These are phyloP conservation scores for Cladobotryum mycophilum DNA, from an alignment of 2,329 filamentous ascomycete species.

Conservation along the genomic window DNA sequence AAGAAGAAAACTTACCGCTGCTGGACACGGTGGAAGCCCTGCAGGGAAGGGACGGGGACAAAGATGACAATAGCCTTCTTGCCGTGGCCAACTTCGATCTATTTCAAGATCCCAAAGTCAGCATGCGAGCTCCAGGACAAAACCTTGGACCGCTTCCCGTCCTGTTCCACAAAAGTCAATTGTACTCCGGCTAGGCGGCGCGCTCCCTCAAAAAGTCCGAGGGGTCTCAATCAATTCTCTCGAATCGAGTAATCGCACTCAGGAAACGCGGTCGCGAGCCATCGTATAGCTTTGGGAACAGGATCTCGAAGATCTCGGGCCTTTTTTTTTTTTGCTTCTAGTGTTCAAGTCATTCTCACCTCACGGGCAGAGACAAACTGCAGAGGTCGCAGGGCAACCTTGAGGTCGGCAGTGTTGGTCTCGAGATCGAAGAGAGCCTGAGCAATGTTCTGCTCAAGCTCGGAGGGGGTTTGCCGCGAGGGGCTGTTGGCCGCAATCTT, in stretches of 20 bases:
- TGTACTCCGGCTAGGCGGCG: conserved; percentile 29
- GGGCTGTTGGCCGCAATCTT: conserved; percentile 98
- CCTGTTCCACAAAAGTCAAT: conserved; percentile 55
- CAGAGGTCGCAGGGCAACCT: conserved; percentile 90
- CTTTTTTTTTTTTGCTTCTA: conserved; percentile 10
- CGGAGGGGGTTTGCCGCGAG: conserved; percentile 89
- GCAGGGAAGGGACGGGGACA: conserved; percentile 98
- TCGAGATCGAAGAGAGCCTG: conserved; percentile 98
- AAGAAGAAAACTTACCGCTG: conserved; percentile 70
- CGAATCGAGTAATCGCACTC: conserved; percentile 19
- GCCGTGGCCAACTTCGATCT: conserved; percentile 99
- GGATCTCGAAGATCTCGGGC: conserved; percentile 29
- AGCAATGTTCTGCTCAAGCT: conserved; percentile 96
- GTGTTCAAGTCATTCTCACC: conserved; percentile 61
- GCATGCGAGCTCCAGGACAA: conserved; percentile 69
- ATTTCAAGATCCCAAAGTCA: conserved; percentile 59
- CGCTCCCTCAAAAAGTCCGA: conserved; percentile 19
- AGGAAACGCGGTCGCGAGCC: conserved; percentile 21
- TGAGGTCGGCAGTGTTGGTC: conserved; percentile 98
- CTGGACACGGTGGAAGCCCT: conserved; percentile 99
- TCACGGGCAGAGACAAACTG: conserved; percentile 98
- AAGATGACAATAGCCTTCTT: conserved; percentile 99
- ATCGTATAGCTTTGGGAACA: conserved; percentile 37
- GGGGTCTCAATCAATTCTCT: conserved; percentile 16
- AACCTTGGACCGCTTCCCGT: conserved; percentile 71